Evolutionary conservation across 2,329 filamentous ascomycete genomes (phyloP).

Genomic region (Knufia fluminis): DNA sequence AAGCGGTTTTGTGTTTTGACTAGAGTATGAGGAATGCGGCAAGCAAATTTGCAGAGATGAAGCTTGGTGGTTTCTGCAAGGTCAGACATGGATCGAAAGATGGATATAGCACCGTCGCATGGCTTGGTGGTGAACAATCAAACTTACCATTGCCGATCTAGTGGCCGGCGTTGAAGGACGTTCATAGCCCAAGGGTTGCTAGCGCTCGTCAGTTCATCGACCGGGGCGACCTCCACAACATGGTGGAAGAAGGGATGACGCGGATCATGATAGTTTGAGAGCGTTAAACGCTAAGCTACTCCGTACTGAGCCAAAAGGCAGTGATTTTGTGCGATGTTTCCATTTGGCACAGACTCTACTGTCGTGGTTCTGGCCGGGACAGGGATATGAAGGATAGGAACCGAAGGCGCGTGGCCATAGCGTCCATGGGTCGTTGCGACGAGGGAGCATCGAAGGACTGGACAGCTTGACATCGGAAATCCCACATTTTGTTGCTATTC

Average conservation of each 20-base stretch:
- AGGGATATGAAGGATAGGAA: not conserved
- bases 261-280: not conserved
- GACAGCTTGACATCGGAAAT: not conserved
- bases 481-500: no score
- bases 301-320: not conserved
- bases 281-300: no score
- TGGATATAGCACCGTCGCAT: slow-evolving; percentile 5
- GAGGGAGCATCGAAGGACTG: not conserved
- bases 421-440: not conserved
- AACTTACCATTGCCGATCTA: slow-evolving; percentile 9
- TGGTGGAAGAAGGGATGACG: not conserved
- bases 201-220: not conserved
- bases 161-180: not conserved
- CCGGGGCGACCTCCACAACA: slow-evolving; percentile 1
- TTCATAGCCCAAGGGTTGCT: not conserved
- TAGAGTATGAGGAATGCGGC: not conserved
- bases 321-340: not conserved
- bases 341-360: not conserved
- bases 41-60: slow-evolving; percentile 7
- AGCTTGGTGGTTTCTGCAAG: slow-evolving; percentile 2
- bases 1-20: not conserved
- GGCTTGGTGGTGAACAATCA: not conserved
- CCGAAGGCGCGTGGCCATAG: not conserved
- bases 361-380: not conserved
- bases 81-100: slow-evolving; percentile 3